Base-by-base conservation (phyloP, 208 protist species). In the Acanthamoeba sp. region DNA sequence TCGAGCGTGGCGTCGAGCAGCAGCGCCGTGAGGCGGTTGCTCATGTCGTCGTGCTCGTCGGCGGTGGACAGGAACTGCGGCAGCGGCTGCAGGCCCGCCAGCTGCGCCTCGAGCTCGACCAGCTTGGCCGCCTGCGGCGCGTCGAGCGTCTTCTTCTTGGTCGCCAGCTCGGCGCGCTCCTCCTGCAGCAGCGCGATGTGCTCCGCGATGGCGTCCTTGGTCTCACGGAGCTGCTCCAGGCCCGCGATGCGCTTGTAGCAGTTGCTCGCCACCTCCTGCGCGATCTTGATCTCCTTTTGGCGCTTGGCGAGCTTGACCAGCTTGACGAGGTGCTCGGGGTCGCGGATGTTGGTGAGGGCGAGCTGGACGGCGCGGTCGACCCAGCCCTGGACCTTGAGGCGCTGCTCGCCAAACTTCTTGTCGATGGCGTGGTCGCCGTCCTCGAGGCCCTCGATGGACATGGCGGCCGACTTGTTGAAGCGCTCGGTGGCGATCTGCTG, bases 141-240 rank as follows among this genome's bases (percentile, higher is more conserved):
- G 34, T 87, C 78, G 42, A 87, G 78, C 14, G 78, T 59, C 48
- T 87, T 87, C 78, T 87, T 87, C 42, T 57, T 87, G 78, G 48
- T 32, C 14, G 34, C 78, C 10, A 87, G 78, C 42, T 48, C 48
- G 32, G 38, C 22, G 42, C 48, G 78, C 48, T 87, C 78, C 42
- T 87, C 78, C 66, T 76, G 66, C n/a, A 76, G 36, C 22, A 76
- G 66, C 32, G 66, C 66, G 66, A 76, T 76, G 66, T 76, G 66
- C 66, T 76, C 66, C 22, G 66, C n/a, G 36, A 76, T 6, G 66
- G 66, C 66, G 36, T 76, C 66, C 66, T 76, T 76, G 22, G 34
- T 32, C 66, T 76, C 66, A 29, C 66, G 66, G 29, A 76, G 20
- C 66, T 76, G 66, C 66, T 76, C 66, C 22, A 76, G 66, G 10